Percentiles rank a stretch among this genome's conserved stretches.
These are phyloP conservation scores for Vickermania spadyakhi DNA, from an alignment of 208 protist species.

Conservation along the genomic window DNA sequence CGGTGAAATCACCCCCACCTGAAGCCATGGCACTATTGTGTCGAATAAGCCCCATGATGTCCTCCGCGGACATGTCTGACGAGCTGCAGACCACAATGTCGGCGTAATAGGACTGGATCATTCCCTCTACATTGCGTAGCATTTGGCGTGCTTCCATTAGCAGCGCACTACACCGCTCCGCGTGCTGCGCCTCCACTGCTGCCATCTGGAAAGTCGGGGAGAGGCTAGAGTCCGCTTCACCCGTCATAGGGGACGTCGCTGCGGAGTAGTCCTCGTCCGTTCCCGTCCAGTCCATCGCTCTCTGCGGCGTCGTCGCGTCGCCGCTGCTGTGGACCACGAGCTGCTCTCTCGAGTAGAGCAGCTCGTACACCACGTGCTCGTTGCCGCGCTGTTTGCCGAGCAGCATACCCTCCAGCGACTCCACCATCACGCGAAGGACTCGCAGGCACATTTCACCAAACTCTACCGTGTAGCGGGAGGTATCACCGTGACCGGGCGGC, in stretches of 20 bases:
- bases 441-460: constrained; percentile 31
- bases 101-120: constrained; percentile 32
- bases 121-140: constrained; percentile 12
- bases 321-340: constrained; percentile 8
- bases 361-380: constrained; percentile 66
- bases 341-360: constrained; percentile 42
- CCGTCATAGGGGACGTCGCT: neutral
- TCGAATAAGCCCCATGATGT: constrained; percentile 1
- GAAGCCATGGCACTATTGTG: neutral
- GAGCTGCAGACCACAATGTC: constrained; percentile 28
- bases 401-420: constrained; percentile 52
- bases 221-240: neutral
- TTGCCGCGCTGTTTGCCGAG: constrained; percentile 38
- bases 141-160: constrained; percentile 7
- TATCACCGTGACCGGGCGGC: neutral
- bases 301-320: neutral
- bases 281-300: neutral
- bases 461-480: neutral
- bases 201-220: no score
- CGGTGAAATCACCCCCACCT: neutral
- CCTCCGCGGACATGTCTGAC: neutral
- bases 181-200: neutral
- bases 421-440: constrained; percentile 46
- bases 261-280: no score
- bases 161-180: neutral